phyloP scores from a whole-genome alignment of 2,329 filamentous ascomycete genomes.

The Coniella lustricola region DNA sequence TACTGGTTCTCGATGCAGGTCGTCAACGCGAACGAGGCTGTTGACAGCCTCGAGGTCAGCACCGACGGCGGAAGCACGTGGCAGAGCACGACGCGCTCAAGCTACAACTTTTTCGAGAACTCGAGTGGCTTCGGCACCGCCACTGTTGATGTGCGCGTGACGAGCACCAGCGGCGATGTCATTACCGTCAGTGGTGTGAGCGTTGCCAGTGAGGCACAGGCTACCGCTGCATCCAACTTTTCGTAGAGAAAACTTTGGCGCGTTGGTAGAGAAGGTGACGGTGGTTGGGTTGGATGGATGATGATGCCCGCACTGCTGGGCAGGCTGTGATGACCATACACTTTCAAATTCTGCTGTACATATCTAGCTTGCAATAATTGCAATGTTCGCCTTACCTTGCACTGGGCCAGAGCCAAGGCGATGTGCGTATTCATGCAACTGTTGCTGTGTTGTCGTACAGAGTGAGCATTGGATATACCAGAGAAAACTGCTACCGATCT shows the following conservation, averaged over 20 bases:
- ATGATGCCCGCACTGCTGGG: no score
- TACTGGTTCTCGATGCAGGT: conserved; percentile 53
- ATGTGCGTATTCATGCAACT: background rate
- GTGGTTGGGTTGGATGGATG: background rate
- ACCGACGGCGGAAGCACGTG: conserved; percentile 53
- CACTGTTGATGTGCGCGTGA: conserved; percentile 49
- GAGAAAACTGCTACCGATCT: no score
- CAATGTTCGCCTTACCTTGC: no score
- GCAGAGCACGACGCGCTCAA: conserved; percentile 45
- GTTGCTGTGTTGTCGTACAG: background rate
- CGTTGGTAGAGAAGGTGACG: no score
- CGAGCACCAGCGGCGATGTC: conserved; percentile 41
- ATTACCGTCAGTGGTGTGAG: conserved; percentile 46
- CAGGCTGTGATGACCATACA: no score
- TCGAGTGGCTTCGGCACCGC: conserved; percentile 46
- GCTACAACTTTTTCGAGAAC: conserved; percentile 59
- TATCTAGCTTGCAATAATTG: background rate
- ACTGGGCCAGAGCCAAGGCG: no score
- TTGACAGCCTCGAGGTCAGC: conserved; percentile 52
- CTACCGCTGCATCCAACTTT: conserved; percentile 28
- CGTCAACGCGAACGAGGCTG: conserved; percentile 52
- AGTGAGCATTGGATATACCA: no score
- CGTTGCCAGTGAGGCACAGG: conserved; percentile 27
- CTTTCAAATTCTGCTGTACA: conserved; percentile 7
- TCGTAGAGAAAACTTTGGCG: conserved; percentile 1